These are phyloP conservation scores for Warburgia ugandensis DNA, from an alignment of 164 flowering plant species.

Conservation along the genomic window DNA sequence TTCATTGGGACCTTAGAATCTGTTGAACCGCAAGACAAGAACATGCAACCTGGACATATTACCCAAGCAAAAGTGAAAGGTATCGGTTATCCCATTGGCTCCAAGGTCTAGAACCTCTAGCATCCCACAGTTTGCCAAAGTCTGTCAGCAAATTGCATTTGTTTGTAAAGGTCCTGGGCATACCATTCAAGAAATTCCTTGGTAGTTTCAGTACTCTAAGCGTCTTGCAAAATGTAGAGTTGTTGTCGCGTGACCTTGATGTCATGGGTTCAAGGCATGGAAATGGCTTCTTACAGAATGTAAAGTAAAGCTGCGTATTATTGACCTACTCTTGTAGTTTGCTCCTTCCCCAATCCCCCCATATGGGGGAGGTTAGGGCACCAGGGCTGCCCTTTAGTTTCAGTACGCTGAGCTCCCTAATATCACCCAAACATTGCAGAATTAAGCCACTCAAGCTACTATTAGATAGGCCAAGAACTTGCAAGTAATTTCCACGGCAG, in stretches of 20 bases:
- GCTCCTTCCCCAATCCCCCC: no score
- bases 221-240: no score
- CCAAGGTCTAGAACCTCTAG: slow-evolving; percentile 57
- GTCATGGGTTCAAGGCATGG: no score
- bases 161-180: slow-evolving; percentile 24
- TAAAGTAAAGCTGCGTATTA: no score
- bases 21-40: slow-evolving; percentile 49
- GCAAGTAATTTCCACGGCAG: slow-evolving; percentile 33
- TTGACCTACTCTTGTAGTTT: no score
- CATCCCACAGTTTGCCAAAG: slow-evolving; percentile 37
- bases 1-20: slow-evolving; percentile 31
- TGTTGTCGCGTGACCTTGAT: no score
- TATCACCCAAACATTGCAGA: slow-evolving; percentile 32
- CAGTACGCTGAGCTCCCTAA: slow-evolving; percentile 18
- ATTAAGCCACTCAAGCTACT: slow-evolving; percentile 36
- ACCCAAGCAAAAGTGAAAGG: slow-evolving; percentile 44
- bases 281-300: no score
- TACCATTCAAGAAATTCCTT: slow-evolving; percentile 35
- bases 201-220: slow-evolving; percentile 45
- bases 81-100: slow-evolving; percentile 35
- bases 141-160: slow-evolving; percentile 27
- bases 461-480: slow-evolving; percentile 45
- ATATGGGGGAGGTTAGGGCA: no score
- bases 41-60: slow-evolving; percentile 31
- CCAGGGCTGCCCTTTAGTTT: slow-evolving; percentile 28